Percentiles rank a stretch among this genome's conserved stretches.
These are phyloP conservation scores for Podosphaera fusca DNA, from an alignment of 2,329 filamentous ascomycete genomes.

Conservation along the genomic window DNA sequence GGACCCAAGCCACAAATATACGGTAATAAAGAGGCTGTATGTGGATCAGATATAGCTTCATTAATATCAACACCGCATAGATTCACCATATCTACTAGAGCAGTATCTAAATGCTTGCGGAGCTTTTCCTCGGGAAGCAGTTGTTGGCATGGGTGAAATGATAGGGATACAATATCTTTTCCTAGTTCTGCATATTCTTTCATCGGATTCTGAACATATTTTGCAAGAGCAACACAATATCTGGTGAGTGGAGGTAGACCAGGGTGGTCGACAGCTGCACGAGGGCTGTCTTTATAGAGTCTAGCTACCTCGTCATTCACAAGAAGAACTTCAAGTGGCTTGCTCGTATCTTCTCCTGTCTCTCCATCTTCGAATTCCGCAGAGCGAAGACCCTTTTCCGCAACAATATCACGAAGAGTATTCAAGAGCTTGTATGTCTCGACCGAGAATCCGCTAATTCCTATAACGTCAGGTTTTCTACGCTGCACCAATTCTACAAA, in stretches of 20 bases:
- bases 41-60: constrained; percentile 59
- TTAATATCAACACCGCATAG: constrained; percentile 90
- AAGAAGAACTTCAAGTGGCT: constrained; percentile 68
- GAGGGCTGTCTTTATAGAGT: constrained; percentile 74
- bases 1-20: constrained; percentile 83
- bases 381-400: constrained; percentile 52
- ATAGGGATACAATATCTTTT: constrained; percentile 64
- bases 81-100: constrained; percentile 97
- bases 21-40: constrained; percentile 69
- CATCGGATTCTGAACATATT: constrained; percentile 85
- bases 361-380: constrained; percentile 64
- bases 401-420: constrained; percentile 57
- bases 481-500: constrained; percentile 63
- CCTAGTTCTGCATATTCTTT: constrained; percentile 90
- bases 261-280: constrained; percentile 60
- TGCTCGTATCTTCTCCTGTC: constrained; percentile 49
- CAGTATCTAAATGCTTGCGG: constrained; percentile 69
- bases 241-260: constrained; percentile 54
- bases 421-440: constrained; percentile 69
- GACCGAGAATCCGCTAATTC: constrained; percentile 67
- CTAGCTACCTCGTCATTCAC: constrained; percentile 96
- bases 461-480: constrained; percentile 72
- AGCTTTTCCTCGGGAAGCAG: constrained; percentile 75
- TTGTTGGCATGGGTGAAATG: constrained; percentile 77
- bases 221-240: constrained; percentile 74